Percentiles rank a stretch among this genome's conserved stretches.
Conservation (phyloP, 2,329 filamentous ascomycete species). For the Fusarium camptoceras region DNA sequence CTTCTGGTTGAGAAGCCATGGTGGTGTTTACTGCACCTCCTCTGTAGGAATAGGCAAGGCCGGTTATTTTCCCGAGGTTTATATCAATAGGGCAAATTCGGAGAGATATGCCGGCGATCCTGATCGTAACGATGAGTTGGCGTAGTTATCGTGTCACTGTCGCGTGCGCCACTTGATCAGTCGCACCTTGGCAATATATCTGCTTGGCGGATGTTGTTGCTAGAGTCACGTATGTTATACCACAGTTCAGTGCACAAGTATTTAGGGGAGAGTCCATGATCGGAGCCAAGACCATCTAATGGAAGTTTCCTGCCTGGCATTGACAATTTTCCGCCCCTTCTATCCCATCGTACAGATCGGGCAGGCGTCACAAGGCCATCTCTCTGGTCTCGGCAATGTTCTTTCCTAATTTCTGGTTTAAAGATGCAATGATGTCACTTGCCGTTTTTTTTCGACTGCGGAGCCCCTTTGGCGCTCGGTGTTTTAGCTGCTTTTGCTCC, state of each 20-base stretch:
- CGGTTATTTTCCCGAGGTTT: not conserved
- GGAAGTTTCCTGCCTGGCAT: not conserved
- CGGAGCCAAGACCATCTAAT: not conserved
- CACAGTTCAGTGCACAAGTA: not conserved
- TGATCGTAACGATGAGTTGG: not conserved
- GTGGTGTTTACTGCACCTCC: not conserved
- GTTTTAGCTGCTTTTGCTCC: slow-evolving; percentile 13
- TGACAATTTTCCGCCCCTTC: slow-evolving; percentile 8
- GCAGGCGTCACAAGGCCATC: slow-evolving; percentile 11
- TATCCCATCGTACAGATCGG: not conserved
- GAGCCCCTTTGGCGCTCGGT: slow-evolving; percentile 29
- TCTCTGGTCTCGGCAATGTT: slow-evolving; percentile 8
- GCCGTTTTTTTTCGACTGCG: slow-evolving; percentile 15
- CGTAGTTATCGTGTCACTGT: slow-evolving; percentile 16
- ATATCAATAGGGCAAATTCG: not conserved
- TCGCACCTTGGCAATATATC: slow-evolving; percentile 1
- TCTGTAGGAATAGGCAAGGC: not conserved
- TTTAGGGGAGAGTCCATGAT: not conserved
- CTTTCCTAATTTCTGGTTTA: slow-evolving; percentile 24
- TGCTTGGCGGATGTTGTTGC: slow-evolving; percentile 8
- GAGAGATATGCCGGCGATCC: not conserved
- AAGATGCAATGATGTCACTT: slow-evolving; percentile 37
- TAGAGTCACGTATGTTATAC: not conserved
- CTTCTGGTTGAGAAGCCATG: slow-evolving; percentile 25
- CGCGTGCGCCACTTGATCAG: not conserved